Evolutionary conservation across 768 basidiomycete species (phyloP), one percentile per base, ranked within the genome.

Genomic region (Leccinum obscurum): DNA sequence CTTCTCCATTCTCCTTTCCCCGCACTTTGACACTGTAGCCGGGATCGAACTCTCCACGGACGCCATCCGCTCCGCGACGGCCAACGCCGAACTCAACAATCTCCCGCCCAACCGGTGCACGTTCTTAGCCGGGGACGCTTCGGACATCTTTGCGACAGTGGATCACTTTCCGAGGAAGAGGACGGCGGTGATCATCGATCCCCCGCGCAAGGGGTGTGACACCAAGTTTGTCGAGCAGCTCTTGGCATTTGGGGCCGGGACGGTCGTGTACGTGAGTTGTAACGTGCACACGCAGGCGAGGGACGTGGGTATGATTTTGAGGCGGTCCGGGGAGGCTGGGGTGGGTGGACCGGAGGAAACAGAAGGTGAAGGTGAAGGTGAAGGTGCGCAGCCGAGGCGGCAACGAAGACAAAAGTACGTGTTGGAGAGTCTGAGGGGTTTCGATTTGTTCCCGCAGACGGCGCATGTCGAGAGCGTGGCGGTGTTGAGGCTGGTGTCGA

Each of bases 391-490:
- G 13, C 20, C 44, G 39, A 77, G 65, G 59, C 72, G 2, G 10
- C 5, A 3, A 9, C 14, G 70, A 46, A 22, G 11, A 66, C 77
- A 73, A 66, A 78, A 76, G 66, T 99, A 97, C 75, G 79, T 83
- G 62, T 66, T 99, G 68, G 91, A 95, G 76, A 92, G 87, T 66
- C 65, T 97, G 67, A 75, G 90, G 62, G 95, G 94, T 37, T 93
- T 97, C 65, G 96, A 98, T 78, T 70, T 99, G 57, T 99, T 98
- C 78, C 93, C 96, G 8, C 95, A 98, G 80, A 96, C 94, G 26
- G 90, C 92, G 13, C 95, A 98, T 79, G 93, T 96, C 9, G 94
- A 98, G 76, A 84, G 84, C 57, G 86, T 93, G 13, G 88, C 88
- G 6, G 81, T 92, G 30, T 75, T 92, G 66, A 78, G 84, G 63